Evolutionary conservation across 2,329 filamentous ascomycete species (phyloP).

Genomic region (Lecanicillium sp.): DNA sequence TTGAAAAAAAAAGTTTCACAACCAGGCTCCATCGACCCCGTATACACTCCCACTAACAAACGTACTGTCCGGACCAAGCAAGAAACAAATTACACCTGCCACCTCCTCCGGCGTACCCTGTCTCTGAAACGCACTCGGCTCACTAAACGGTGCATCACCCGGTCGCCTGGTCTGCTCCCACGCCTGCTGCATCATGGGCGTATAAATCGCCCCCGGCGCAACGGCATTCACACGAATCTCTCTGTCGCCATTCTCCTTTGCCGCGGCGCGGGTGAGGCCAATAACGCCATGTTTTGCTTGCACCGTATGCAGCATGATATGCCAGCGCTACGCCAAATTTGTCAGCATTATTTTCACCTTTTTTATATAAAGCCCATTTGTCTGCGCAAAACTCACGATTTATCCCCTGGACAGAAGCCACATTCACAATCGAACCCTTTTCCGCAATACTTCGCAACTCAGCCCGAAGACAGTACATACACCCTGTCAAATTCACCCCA

Average conservation of each 20-base stretch:
- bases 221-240: slow-evolving; percentile 38
- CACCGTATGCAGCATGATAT: slow-evolving; percentile 27
- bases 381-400: slow-evolving; percentile 28
- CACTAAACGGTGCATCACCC: slow-evolving; percentile 30
- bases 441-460: slow-evolving; percentile 29
- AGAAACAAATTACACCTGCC: slow-evolving; percentile 24
- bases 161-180: slow-evolving; percentile 26
- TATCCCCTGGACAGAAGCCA: slow-evolving; percentile 36
- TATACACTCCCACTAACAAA: slow-evolving; percentile 32
- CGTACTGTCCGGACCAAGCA: slow-evolving; percentile 25
- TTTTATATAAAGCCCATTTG: too few relatives aligned
- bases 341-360: too few relatives aligned
- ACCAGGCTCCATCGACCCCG: slow-evolving; percentile 36
- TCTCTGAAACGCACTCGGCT: slow-evolving; percentile 32
- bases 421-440: slow-evolving; percentile 51
- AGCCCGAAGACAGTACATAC: slow-evolving; percentile 41
- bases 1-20: too few relatives aligned
- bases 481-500: slow-evolving; percentile 40
- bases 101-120: slow-evolving; percentile 32
- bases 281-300: slow-evolving; percentile 31
- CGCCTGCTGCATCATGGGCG: slow-evolving; percentile 37
- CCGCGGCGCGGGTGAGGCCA: slow-evolving; percentile 26
- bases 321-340: slow-evolving; percentile 25
- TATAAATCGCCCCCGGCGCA: slow-evolving; percentile 40
- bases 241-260: slow-evolving; percentile 30